These are phyloP conservation scores for Thelonectria olida DNA, from an alignment of 2,329 filamentous ascomycete species.

Conservation along the genomic window DNA sequence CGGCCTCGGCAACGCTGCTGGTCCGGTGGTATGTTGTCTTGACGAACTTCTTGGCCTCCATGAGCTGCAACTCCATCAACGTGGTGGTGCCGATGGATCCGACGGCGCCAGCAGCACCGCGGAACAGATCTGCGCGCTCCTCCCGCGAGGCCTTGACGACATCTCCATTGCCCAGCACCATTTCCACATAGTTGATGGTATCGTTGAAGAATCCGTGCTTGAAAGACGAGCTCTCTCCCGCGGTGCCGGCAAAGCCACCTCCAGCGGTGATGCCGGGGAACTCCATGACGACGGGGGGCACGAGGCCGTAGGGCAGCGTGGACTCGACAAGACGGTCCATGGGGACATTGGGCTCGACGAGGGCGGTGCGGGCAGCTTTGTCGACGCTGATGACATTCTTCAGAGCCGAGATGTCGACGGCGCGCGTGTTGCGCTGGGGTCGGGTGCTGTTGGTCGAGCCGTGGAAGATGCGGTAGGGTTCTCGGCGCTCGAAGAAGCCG, in stretches of 20 bases:
- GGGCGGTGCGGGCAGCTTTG: slow-evolving; percentile 6
- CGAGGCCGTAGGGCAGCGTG: slow-evolving; percentile 62
- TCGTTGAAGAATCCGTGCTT: slow-evolving; percentile 74
- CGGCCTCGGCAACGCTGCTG: slow-evolving; percentile 52
- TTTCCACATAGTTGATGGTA: slow-evolving; percentile 70
- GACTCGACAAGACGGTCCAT: slow-evolving; percentile 72
- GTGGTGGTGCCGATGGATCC: slow-evolving; percentile 71
- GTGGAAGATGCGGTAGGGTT: slow-evolving; percentile 76
- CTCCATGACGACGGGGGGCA: slow-evolving; percentile 76
- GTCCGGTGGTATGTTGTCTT: slow-evolving; percentile 64
- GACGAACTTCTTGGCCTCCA: slow-evolving; percentile 63
- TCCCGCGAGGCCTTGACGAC: slow-evolving; percentile 57
- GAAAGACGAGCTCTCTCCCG: slow-evolving; percentile 74
- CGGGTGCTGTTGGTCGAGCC: slow-evolving; percentile 79
- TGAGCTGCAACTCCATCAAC: slow-evolving; percentile 65
- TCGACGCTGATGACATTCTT: slow-evolving; percentile 31
- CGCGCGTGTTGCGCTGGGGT: slow-evolving; percentile 48
- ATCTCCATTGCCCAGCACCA: slow-evolving; percentile 68
- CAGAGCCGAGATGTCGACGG: slow-evolving; percentile 35
- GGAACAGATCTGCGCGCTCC: slow-evolving; percentile 64
- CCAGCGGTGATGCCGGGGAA: slow-evolving; percentile 76
- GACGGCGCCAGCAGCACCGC: slow-evolving; percentile 66
- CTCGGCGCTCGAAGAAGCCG: slow-evolving; percentile 52
- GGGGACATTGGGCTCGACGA: slow-evolving; percentile 75
- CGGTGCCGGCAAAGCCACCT: slow-evolving; percentile 72